Conservation (phyloP, 73 alveolate species). For the Paramecium sexaurelia region DNA sequence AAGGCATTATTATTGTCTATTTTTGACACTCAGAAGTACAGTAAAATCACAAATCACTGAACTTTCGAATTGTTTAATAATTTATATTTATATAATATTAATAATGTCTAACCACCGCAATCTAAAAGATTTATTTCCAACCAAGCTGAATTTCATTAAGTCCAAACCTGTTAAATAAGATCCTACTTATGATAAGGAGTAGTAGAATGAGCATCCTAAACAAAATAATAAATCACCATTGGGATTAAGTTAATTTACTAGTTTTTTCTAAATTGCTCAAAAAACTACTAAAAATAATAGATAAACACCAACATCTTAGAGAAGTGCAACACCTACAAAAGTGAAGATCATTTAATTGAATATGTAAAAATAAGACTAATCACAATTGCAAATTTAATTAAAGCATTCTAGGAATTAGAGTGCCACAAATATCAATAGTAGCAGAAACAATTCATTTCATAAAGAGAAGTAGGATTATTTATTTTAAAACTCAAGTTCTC, state of each 20-base stretch:
- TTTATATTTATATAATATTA: background rate
- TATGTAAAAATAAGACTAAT: background rate
- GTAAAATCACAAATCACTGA: too few relatives aligned
- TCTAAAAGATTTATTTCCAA: constrained; percentile 10
- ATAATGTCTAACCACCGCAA: constrained; percentile 56
- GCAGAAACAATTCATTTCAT: constrained; percentile 33
- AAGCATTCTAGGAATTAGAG: constrained; percentile 23
- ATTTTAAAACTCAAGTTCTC: background rate
- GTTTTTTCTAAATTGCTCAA: background rate
- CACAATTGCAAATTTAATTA: background rate
- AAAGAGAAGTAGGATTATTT: background rate
- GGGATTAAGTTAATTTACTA: background rate
- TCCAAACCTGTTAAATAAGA: background rate
- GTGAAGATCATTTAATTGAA: background rate
- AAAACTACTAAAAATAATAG: background rate
- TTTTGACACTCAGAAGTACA: too few relatives aligned
- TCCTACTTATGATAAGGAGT: background rate
- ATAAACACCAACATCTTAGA: background rate
- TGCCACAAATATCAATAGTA: background rate
- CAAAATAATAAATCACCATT: background rate
- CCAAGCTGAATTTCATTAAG: background rate
- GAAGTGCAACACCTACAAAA: constrained; percentile 5
- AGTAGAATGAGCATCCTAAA: background rate
- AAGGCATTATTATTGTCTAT: too few relatives aligned
- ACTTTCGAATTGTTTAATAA: background rate